phyloP scores from a whole-genome alignment of 2,329 filamentous ascomycete species.

The Cytospora leucostoma region DNA sequence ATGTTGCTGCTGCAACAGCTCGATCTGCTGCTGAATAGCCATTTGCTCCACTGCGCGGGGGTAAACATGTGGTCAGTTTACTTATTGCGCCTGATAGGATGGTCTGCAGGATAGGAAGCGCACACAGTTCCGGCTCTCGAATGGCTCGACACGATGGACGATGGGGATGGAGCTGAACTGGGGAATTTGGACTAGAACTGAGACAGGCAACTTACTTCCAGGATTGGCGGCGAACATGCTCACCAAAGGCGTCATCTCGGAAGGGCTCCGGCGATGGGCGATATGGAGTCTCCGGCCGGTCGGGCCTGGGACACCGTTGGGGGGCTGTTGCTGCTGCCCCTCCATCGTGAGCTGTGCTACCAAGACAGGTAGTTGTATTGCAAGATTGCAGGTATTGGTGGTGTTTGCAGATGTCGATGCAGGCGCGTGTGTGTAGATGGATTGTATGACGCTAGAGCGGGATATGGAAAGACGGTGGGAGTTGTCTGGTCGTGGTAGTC shows the following conservation, averaged over 20 bases:
- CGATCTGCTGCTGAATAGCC: constrained; percentile 96
- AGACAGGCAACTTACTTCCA: constrained; percentile 56
- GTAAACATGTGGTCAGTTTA: constrained; percentile 24
- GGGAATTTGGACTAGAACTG: neutral
- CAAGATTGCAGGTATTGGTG: constrained; percentile 49
- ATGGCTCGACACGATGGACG: neutral
- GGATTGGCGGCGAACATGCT: constrained; percentile 73
- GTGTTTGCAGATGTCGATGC: constrained; percentile 39
- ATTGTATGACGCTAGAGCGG: constrained; percentile 19
- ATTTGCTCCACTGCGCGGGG: constrained; percentile 81
- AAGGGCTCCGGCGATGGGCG: constrained; percentile 94
- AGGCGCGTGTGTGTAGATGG: constrained; percentile 19
- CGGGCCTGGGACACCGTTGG: constrained; percentile 67
- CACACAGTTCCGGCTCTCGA: constrained; percentile 1
- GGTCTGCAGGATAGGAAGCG: neutral
- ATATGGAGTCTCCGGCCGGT: constrained; percentile 91
- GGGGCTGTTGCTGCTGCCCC: constrained; percentile 52
- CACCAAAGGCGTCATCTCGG: constrained; percentile 95
- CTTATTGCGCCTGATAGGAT: neutral
- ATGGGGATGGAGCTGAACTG: neutral
- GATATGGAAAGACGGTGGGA: constrained; percentile 24
- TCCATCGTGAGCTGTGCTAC: constrained; percentile 59
- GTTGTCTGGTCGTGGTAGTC: constrained; percentile 22
- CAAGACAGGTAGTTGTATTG: constrained; percentile 26
- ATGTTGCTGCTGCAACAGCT: constrained; percentile 94